phyloP scores from a whole-genome alignment of 495 filamentous ascomycete species.

The Lasiosphaeria miniovina region DNA sequence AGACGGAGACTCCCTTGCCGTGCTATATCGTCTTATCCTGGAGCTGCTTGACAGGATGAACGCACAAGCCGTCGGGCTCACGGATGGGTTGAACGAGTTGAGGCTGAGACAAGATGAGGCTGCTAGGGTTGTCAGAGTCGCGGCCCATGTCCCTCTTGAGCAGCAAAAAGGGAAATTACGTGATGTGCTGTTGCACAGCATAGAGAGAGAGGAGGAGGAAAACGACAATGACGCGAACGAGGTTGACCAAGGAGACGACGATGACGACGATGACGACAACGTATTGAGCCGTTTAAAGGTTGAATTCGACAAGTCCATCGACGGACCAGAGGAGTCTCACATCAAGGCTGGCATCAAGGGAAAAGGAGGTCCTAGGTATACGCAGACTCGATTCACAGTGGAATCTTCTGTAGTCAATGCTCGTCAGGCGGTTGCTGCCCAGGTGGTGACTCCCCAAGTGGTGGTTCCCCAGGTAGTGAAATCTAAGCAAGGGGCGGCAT shows the following conservation, averaged over 20 bases:
- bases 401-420: too few relatives aligned
- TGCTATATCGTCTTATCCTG: not conserved
- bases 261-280: not conserved
- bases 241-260: not conserved
- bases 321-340: not conserved
- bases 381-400: too few relatives aligned
- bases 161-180: too few relatives aligned
- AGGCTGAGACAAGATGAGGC: not conserved
- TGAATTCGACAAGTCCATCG: not conserved
- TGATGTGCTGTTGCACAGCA: not conserved
- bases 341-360: not conserved
- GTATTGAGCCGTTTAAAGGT: not conserved
- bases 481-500: not conserved
- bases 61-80: not conserved
- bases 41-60: conserved; percentile 1
- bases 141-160: not conserved
- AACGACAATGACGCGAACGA: not conserved
- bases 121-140: not conserved
- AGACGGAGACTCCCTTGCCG: not conserved
- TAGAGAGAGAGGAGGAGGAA: not conserved
- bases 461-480: too few relatives aligned
- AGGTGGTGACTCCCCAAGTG: too few relatives aligned
- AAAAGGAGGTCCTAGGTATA: too few relatives aligned
- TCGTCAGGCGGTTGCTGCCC: too few relatives aligned
- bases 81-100: not conserved